Evolutionary conservation across 2,329 filamentous ascomycete genomes (phyloP).

Genomic region (Paecilomyces dactylethromorphus): DNA sequence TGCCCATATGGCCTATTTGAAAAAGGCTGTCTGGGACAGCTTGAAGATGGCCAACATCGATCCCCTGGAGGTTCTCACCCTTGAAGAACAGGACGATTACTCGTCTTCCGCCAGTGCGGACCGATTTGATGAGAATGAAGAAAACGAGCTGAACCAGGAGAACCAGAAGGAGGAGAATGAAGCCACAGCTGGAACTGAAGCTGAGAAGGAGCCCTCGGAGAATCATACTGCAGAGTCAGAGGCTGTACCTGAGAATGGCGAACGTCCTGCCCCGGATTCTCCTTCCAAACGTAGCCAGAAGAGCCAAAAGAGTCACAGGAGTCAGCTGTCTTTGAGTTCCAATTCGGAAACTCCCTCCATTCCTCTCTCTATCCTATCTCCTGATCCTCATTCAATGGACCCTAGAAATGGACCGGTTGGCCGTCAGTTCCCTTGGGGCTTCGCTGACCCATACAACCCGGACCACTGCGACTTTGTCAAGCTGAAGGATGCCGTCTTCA

Average conservation of each 20-base stretch:
- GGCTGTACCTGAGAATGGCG: conserved; percentile 7
- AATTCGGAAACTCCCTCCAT: conserved; percentile 56
- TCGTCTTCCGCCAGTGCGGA: conserved; percentile 39
- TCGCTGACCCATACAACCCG: conserved; percentile 85
- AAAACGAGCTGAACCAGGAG: conserved; percentile 32
- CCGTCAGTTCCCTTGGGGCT: conserved; percentile 91
- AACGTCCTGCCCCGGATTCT: conserved; percentile 26
- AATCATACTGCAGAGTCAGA: conserved; percentile 19
- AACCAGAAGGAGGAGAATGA: conserved; percentile 8
- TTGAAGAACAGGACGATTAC: conserved; percentile 68
- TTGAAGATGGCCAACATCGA: conserved; percentile 81
- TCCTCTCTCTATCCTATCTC: conserved; percentile 88
- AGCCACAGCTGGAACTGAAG: conserved; percentile 18
- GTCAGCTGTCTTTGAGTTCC: conserved; percentile 39
- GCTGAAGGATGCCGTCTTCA: conserved; percentile 86
- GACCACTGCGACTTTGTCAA: conserved; percentile 91
- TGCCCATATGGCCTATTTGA: conserved; percentile 86
- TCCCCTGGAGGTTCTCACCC: conserved; percentile 75
- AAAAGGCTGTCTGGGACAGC: conserved; percentile 83
- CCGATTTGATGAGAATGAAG: conserved; percentile 45
- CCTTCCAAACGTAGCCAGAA: conserved; percentile 31
- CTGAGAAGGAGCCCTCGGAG: conserved; percentile 12
- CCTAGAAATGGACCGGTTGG: conserved; percentile 52
- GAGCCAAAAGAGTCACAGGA: conserved; percentile 32
- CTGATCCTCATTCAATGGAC: conserved; percentile 71